Base-by-base conservation (phyloP, 176 grass and related monocot genomes). In the Stipa capillata region DNA sequence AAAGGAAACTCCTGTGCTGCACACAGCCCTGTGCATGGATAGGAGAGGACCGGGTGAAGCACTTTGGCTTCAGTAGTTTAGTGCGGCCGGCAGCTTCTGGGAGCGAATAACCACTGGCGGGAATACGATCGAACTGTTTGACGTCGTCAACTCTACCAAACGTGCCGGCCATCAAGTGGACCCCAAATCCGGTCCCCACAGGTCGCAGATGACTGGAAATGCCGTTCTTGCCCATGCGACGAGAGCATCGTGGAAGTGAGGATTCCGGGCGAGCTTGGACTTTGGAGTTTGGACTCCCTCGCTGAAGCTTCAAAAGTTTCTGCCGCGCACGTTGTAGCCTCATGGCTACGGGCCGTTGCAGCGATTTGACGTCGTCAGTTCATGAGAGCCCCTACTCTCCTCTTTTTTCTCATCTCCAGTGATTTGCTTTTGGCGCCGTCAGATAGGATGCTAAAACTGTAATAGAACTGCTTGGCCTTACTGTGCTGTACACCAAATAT, bases 141-240 rank as follows among this genome's bases (percentile, higher is more conserved):
- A 80, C 82, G 64, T 9, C 40, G 63, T 85, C 78, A 71, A 31
- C 72, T 36, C 72, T 31, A 8, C 21, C 52, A 31, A 61, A 89
- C 55, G 72, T 85, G 72, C 78, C 83, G 83, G 71, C 78, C 78
- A 85, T 51, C 82, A 62, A 53, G 33, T 70, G 82, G 50, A 52
- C 0, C 73, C 65, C 73, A 18, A 25, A 37, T n/a, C n/a, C 15
- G 4, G 9, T n/a, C 33, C 8, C 16, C 4, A 73, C 40, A 63
- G 29, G 28, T 51, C 57, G 52, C 31, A 21, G 6, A 16, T 20
- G 36, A 36, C 2, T 6, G 1, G 32, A 27, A 79, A 5, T 65
- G 76, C 60, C 60, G 52, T 27, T 51, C 6, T 8, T 1, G 58
- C 2, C 14, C 43, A 31, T 5, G 6, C 3, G 25, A 1, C 8